Conservation (phyloP, 2,329 filamentous ascomycete species). For the Mycosphaerella sp. region DNA sequence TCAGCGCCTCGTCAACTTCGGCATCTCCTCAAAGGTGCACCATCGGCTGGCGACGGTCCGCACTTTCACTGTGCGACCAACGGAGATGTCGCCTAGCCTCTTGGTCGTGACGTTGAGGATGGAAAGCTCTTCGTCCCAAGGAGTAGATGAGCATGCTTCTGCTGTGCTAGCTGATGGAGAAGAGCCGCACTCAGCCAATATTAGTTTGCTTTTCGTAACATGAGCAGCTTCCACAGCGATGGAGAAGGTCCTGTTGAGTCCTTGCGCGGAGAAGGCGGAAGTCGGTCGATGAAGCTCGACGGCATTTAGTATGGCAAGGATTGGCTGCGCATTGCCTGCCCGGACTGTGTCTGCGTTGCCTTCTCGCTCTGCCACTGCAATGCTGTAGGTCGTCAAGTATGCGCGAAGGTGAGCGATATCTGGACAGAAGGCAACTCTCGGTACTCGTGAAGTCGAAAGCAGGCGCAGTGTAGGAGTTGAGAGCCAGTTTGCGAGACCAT, state of each 20-base stretch:
- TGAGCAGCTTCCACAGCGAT: constrained; percentile 56
- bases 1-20: not conserved
- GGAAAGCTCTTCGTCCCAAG: constrained; percentile 44
- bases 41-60: constrained; percentile 42
- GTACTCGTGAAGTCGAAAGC: constrained; percentile 60
- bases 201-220: constrained; percentile 32
- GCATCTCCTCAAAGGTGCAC: constrained; percentile 34
- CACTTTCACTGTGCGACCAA: constrained; percentile 43
- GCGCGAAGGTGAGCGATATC: constrained; percentile 73
- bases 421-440: constrained; percentile 66
- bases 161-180: not conserved
- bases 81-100: constrained; percentile 36
- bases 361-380: constrained; percentile 9
- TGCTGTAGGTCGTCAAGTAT: constrained; percentile 47
- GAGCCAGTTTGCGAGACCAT: not conserved
- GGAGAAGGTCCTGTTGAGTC: constrained; percentile 58
- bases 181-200: constrained; percentile 36
- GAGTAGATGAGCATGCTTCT: constrained; percentile 2
- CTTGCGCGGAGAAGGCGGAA: constrained; percentile 70
- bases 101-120: constrained; percentile 46
- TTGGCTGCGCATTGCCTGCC: constrained; percentile 31
- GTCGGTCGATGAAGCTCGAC: constrained; percentile 60
- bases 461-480: constrained; percentile 58
- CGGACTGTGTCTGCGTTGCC: constrained; percentile 9
- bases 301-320: constrained; percentile 60